Percentiles rank a stretch among this genome's conserved stretches.
phyloP scores from a whole-genome alignment of 495 filamentous ascomycete species.

The Lineolata rhizophorae region DNA sequence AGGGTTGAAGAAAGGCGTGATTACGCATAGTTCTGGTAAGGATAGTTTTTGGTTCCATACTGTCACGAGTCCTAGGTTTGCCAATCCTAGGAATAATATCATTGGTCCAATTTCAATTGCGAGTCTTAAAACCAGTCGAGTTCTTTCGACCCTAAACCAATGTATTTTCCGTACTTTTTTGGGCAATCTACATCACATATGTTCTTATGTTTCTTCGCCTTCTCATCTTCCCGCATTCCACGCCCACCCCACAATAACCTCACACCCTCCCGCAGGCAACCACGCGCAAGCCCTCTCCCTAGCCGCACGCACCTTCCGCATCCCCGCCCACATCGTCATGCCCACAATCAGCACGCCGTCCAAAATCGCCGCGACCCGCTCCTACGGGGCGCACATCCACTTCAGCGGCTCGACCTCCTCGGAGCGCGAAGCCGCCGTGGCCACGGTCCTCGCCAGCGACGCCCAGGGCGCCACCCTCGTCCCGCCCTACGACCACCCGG shows the following conservation, averaged over 20 bases:
- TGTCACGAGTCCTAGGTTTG: background rate
- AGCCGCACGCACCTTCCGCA: constrained; percentile 41
- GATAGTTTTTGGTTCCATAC: constrained; percentile 1
- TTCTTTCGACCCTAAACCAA: no score
- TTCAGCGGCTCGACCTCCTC: constrained; percentile 62
- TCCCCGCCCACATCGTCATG: constrained; percentile 78
- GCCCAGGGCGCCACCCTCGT: constrained; percentile 52
- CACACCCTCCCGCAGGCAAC: constrained; percentile 36
- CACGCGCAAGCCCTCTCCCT: constrained; percentile 89
- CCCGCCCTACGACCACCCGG: constrained; percentile 76
- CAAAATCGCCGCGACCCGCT: constrained; percentile 65
- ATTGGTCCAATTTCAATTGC: no score
- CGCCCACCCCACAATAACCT: background rate
- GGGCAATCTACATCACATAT: no score
- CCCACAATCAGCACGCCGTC: constrained; percentile 57
- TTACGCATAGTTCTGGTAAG: constrained; percentile 86
- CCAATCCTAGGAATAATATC: no score
- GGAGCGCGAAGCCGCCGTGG: constrained; percentile 62
- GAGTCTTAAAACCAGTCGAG: no score
- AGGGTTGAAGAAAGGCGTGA: constrained; percentile 46
- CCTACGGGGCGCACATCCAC: constrained; percentile 54
- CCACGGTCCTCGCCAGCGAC: constrained; percentile 33
- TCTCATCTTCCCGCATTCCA: background rate
- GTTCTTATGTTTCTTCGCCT: no score
- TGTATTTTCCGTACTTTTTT: no score